Evolutionary conservation across 805 yeast genomes (phyloP), one percentile per base, ranked within the genome.

Genomic region (Candida sphagnicola): DNA sequence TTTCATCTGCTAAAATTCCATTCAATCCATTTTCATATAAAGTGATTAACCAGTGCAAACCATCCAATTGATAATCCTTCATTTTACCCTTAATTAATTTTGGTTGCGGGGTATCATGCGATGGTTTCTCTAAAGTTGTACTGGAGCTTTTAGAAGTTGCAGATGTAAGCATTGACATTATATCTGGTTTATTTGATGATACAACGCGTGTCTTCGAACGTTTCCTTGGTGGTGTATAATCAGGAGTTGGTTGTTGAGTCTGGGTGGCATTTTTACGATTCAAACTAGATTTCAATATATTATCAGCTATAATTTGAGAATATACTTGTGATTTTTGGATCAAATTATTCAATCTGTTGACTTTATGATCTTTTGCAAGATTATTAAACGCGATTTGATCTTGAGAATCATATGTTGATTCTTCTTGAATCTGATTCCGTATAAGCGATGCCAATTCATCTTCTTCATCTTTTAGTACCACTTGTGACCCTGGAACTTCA

Each of bases 1-100:
- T 91, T 59, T 91, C 98, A 62, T 93, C 98, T 0, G 98, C 98
- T 15, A 93, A 65, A 25, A 93, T 90, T 2, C 98, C 99, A 58
- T 91, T 91, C 19, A 91, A 67, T 0, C 98, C 99, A 59, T 91
- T 93, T 54, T 90, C 95, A 57, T 85, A 93, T 18, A 91, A 62
- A 0, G 96, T 83, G 11, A 82, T 75, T 30, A 93, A 64, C 98
- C 98, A 91, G 46, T 87, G 89, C 40, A 91, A 72, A 1, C 98
- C 99, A 40, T 85, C 89, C 14, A 87, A 58, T 60, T 91, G 99
- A 54, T 93, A 89, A 19, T 80, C 84, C 53, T 88, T 87, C 71
- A 91, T 67, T 0, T 54, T 52, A 21, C 87, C 85, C 5, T 72
- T 73, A 4, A 69, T 47, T 5, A 62, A 40, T 24, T 52, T 45